Evolutionary conservation across 306 rosid genomes (phyloP), one percentile per base, ranked within the genome.

Genomic region (Medicago arabica): DNA sequence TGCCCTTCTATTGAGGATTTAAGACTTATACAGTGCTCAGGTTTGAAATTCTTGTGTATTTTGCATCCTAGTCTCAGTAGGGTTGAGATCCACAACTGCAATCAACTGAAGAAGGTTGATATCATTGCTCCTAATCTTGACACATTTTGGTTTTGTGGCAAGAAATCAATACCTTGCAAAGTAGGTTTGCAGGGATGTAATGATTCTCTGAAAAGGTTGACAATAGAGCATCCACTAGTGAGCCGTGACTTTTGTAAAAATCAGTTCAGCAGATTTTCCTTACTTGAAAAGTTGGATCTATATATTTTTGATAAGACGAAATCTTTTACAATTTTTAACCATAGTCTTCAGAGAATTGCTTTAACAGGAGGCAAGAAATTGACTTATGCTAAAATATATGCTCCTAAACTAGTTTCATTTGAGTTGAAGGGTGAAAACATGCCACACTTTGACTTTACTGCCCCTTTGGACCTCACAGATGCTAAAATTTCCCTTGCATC

Each of bases 111-210:
- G 63, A 78, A 15, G 58, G 76, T 87, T 59, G 61, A 67, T 67
- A 13, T 89, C 55, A 43, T 43, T 76, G 85, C 83, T 81, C 75
- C 89, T 41, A 78, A 54, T 81, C 89, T 89, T 65, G 81, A 81
- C 57, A 84, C 95, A 67, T 84, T 89, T 79, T 82, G 92, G 89
- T 89, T 60, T 86, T 71, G 81, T 43, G 82, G 83, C 74, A 71
- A 74, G 76, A 79, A 60, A 51, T 49, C 66, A 12, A 7, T 47
- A 14, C 41, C 83, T 17, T 86, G 92, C 74, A 69, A 86, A 74
- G 69, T 89, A 51, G 65, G 50, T 77, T 81, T 84, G 69, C 83
- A 15, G 34, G 78, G 54, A 12, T 89, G 90, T 31, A 76, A 17
- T 31, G 74, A 17, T 7, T 86, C 84, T 78, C 50, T 89, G 81